Conservation (phyloP, 2,329 filamentous ascomycete genomes). For the Geoglossum cookeanum region DNA sequence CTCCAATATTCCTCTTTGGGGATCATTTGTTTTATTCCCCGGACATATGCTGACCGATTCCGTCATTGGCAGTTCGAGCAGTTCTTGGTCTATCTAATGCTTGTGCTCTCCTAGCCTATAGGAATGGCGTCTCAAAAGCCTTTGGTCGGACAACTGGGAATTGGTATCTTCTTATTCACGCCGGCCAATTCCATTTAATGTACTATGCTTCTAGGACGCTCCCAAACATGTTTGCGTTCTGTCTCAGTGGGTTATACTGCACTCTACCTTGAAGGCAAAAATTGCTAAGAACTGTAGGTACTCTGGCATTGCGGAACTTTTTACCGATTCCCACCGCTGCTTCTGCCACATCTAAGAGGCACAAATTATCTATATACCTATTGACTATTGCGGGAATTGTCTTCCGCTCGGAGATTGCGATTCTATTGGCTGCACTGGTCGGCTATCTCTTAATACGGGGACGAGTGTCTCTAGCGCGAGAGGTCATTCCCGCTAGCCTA, state of each 20-base stretch:
- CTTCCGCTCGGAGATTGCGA: constrained; percentile 76
- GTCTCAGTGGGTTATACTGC: constrained; percentile 38
- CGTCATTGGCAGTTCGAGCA: constrained; percentile 39
- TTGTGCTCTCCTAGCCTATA: constrained; percentile 45
- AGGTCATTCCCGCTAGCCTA: constrained; percentile 46
- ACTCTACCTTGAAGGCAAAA: neutral
- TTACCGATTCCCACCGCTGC: constrained; percentile 24
- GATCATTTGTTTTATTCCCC: neutral
- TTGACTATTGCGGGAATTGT: constrained; percentile 65
- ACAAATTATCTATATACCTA: constrained; percentile 48
- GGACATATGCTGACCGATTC: neutral
- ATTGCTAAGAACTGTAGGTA: constrained; percentile 29
- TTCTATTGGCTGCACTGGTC: constrained; percentile 53
- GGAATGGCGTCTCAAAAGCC: constrained; percentile 39
- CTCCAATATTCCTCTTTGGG: neutral
- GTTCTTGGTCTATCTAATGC: constrained; percentile 64
- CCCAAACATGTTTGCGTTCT: constrained; percentile 94
- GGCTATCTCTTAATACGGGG: constrained; percentile 40
- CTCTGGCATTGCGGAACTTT: constrained; percentile 33
- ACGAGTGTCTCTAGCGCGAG: constrained; percentile 32
- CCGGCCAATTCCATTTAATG: constrained; percentile 76
- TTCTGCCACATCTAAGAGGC: constrained; percentile 21
- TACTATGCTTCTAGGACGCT: constrained; percentile 85
- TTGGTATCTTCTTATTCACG: constrained; percentile 66
- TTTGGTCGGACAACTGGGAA: constrained; percentile 50